Evolutionary conservation across 2,329 filamentous ascomycete species (phyloP), one percentile per base, ranked within the genome.

Genomic region (Neocatenulostroma microsporum): DNA sequence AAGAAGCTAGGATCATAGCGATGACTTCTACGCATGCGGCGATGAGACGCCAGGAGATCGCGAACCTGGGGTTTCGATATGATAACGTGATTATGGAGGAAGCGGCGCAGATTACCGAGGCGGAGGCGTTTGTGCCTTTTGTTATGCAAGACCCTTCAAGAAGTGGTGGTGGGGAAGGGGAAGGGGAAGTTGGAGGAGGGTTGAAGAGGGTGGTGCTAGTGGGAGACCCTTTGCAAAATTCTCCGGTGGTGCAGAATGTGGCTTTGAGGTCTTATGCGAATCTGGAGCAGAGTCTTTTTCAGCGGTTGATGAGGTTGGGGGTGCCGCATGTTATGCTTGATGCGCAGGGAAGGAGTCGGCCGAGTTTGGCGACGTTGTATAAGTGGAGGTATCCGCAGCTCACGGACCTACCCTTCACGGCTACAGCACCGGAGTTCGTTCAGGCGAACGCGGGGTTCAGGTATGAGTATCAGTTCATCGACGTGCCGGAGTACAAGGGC

Each of bases 1-100:
- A 87, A 53, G 89, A 96, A 62, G 93, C 93, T n/a, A 81, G 91
- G 23, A 91, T 98, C 45, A 82, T 98, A 47, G 93, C 91, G 40
- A 98, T 98, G 93, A 98, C 91, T 13, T 93, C 88, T 3, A 98
- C 93, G 0, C 91, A 98, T 61, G 93, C 91, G 4, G 91, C 91
- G 1, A 98, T 98, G 74, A 79, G 87, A 43, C 74, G 89, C 45
- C 79, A 85, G 45, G 89, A 96, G 53, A 96, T 98, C 51, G 82
- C 86, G 1, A 73, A 76, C 12, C 73, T 96, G n/a, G 88, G 88
- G 12, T 98, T 98, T 63, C 85, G 86, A 50, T 98, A 98, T 54
- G 88, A 96, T 67, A 98, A 94, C 47, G 83, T 98, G 10, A 74
- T 98, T 36, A 95, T 98, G 84, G 91, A 98, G 66, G 91, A 98